These are phyloP conservation scores for Coemansia sp. DNA, from an alignment of 192 early-diverging fungal species.

Conservation along the genomic window DNA sequence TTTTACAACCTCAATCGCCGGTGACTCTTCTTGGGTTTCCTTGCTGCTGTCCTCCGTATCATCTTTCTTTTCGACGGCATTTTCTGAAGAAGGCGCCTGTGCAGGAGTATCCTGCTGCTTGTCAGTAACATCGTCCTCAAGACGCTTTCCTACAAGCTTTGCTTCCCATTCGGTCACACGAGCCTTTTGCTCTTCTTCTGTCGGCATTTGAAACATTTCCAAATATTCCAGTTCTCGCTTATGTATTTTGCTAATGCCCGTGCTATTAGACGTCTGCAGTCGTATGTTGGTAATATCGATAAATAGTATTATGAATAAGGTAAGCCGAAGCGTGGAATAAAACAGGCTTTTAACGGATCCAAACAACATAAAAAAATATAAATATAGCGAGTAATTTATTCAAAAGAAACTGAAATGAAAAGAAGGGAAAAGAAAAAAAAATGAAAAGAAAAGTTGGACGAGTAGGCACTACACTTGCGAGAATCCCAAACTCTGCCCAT, in stretches of 20 bases:
- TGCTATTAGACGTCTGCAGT: not conserved
- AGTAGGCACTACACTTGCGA: too few relatives aligned
- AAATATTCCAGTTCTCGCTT: not conserved
- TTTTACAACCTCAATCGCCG: constrained; percentile 8
- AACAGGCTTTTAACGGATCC: not conserved
- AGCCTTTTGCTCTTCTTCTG: constrained; percentile 22
- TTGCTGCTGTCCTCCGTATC: not conserved
- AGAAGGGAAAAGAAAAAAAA: not conserved
- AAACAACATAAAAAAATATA: constrained; percentile 15
- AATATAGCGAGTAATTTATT: not conserved
- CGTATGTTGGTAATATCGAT: constrained; percentile 17
- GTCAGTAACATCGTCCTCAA: constrained; percentile 14
- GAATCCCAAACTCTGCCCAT: too few relatives aligned
- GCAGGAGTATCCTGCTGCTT: not conserved
- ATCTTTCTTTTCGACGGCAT: not conserved
- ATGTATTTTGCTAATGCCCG: not conserved
- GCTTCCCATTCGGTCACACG: constrained; percentile 13
- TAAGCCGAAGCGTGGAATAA: constrained; percentile 6
- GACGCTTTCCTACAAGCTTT: constrained; percentile 16
- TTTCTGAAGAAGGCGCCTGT: not conserved
- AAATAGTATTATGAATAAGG: constrained; percentile 27
- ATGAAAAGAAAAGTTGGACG: too few relatives aligned
- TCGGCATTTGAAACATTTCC: constrained; percentile 18
- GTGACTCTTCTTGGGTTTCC: not conserved
- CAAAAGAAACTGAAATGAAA: not conserved